A percentile compares a stretch with the other conserved stretches of the same genome.
phyloP scores from a whole-genome alignment of 1,139 yeast species.

The Zygoascus hellenicus region DNA sequence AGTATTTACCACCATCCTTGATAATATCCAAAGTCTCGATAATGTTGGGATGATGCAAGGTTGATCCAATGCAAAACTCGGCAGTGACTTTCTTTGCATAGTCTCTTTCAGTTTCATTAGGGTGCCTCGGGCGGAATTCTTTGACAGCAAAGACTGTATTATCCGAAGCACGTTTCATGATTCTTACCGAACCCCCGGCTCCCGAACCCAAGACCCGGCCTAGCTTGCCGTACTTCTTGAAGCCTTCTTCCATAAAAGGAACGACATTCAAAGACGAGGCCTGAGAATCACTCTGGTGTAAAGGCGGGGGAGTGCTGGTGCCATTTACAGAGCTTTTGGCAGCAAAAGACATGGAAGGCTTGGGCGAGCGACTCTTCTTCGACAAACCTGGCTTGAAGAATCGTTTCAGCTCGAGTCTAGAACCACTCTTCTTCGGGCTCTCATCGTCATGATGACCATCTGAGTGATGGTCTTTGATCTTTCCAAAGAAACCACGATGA shows the following conservation, averaged over 20 bases:
- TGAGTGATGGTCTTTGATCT: conserved; percentile 12
- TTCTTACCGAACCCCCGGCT: conserved; percentile 94
- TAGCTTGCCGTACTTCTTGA: conserved; percentile 77
- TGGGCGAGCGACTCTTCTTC: conserved; percentile 12
- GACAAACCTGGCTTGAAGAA: conserved; percentile 30
- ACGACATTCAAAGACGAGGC: conserved; percentile 20
- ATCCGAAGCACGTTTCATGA: conserved; percentile 77
- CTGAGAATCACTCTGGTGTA: conserved; percentile 8
- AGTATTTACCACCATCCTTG: conserved; percentile 78
- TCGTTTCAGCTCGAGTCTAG: conserved; percentile 37
- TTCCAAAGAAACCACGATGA: conserved; percentile 1
- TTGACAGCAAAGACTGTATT: conserved; percentile 89
- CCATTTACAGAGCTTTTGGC: conserved; percentile 10
- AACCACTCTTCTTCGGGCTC: conserved; percentile 26
- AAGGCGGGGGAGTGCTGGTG: conserved; percentile 3
- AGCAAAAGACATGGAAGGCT: conserved; percentile 12
- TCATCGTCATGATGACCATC: conserved; percentile 7
- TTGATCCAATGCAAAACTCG: conserved; percentile 95
- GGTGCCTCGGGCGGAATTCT: conserved; percentile 83
- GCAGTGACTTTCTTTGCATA: conserved; percentile 95
- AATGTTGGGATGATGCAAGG: conserved; percentile 88
- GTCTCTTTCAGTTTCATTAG: conserved; percentile 80
- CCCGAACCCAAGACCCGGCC: conserved; percentile 94
- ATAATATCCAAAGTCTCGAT: conserved; percentile 91
- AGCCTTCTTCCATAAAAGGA: conserved; percentile 39